Evolutionary conservation across 768 basidiomycete species (phyloP).

Genomic region (Podaxis sp.): DNA sequence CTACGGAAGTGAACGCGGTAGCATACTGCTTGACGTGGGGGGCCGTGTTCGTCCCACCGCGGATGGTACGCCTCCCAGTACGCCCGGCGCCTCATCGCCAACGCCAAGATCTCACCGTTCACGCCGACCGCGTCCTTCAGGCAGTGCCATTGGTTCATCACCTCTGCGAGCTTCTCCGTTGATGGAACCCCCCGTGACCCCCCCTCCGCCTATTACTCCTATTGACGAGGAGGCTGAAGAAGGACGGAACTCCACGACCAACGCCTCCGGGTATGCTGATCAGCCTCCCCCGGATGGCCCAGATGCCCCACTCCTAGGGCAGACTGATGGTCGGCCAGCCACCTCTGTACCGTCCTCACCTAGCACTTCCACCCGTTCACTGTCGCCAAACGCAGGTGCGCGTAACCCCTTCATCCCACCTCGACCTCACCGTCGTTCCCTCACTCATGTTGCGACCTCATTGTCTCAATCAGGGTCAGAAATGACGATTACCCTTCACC

Average conservation of each 20-base stretch:
- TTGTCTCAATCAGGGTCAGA: slow-evolving; percentile 66
- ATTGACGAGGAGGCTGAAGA: slow-evolving; percentile 60
- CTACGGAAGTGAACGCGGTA: slow-evolving; percentile 95
- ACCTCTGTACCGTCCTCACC: slow-evolving; percentile 34
- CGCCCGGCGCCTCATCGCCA: slow-evolving; percentile 43
- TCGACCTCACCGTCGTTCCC: slow-evolving; percentile 61
- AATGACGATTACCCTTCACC: slow-evolving; percentile 68
- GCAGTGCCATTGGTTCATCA: slow-evolving; percentile 53
- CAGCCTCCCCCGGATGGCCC: slow-evolving; percentile 10
- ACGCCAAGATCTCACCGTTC: slow-evolving; percentile 52
- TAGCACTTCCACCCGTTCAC: slow-evolving; percentile 52
- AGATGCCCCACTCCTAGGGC: slow-evolving; percentile 26
- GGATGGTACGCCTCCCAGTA: slow-evolving; percentile 39
- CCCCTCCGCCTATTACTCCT: slow-evolving; percentile 73
- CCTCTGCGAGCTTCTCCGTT: slow-evolving; percentile 58
- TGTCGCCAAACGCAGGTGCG: slow-evolving; percentile 77
- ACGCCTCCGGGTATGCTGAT: slow-evolving; percentile 17
- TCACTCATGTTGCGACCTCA: slow-evolving; percentile 64
- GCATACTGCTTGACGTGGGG: slow-evolving; percentile 91
- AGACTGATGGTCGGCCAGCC: slow-evolving; percentile 10
- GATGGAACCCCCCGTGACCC: slow-evolving; percentile 41
- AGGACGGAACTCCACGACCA: slow-evolving; percentile 25
- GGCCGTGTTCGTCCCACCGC: slow-evolving; percentile 44
- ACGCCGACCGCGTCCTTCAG: slow-evolving; percentile 56
- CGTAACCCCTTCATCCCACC: slow-evolving; percentile 75